Percentiles rank a stretch among this genome's conserved stretches.
These are phyloP conservation scores for Lactarius tabidus DNA, from an alignment of 768 basidiomycete species.

Conservation along the genomic window DNA sequence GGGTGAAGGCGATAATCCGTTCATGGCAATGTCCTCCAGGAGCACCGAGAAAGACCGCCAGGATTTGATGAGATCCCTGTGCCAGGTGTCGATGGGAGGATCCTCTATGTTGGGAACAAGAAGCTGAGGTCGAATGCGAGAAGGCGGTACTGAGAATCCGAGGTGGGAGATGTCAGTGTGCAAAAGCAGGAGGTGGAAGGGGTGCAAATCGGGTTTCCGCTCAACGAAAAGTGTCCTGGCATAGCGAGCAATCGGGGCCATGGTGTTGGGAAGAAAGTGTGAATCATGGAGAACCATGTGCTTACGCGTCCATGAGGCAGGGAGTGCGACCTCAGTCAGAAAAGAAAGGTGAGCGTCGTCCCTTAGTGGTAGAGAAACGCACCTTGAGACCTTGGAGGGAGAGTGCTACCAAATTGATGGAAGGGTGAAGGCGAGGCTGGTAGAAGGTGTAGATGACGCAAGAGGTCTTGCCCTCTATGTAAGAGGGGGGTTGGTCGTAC, in stretches of 20 bases:
- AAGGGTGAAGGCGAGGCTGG: too few relatives aligned
- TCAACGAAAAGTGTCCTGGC: not conserved
- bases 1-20: not conserved
- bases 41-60: conserved; percentile 21
- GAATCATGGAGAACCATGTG: conserved; percentile 13
- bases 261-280: conserved; percentile 7
- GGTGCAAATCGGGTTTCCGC: conserved; percentile 4
- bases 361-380: too few relatives aligned
- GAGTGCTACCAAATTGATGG: too few relatives aligned
- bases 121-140: not conserved
- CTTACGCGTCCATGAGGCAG: not conserved
- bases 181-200: not conserved
- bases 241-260: not conserved
- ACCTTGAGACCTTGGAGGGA: too few relatives aligned
- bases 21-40: conserved; percentile 14
- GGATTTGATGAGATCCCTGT: not conserved
- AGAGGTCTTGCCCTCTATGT: too few relatives aligned
- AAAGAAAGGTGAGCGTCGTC: too few relatives aligned
- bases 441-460: too few relatives aligned
- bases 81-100: not conserved
- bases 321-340: too few relatives aligned
- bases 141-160: not conserved
- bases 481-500: too few relatives aligned
- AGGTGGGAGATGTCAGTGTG: conserved; percentile 3
- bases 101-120: not conserved